A percentile compares a stretch with the other conserved stretches of the same genome.
phyloP scores from a whole-genome alignment of 139 green algal species.

The Tetraselmis chui region DNA sequence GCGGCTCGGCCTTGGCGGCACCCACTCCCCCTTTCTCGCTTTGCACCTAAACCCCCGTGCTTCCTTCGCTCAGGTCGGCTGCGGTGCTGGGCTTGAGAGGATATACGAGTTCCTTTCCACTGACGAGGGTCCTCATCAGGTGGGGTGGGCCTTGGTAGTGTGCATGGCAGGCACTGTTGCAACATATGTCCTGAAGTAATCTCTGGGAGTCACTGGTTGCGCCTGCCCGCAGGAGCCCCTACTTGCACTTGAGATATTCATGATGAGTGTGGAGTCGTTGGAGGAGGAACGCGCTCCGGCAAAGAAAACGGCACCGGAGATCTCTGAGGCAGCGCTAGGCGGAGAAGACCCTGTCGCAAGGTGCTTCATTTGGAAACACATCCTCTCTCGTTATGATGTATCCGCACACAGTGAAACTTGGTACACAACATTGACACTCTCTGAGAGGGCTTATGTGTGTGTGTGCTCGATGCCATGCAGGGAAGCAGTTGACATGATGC shows the following conservation, averaged over 20 bases:
- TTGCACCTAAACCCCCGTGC: too few relatives aligned
- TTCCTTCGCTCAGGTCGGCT: conserved; percentile 52
- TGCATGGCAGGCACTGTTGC: too few relatives aligned
- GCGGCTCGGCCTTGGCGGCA: too few relatives aligned
- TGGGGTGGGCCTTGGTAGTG: too few relatives aligned
- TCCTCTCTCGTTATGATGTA: not conserved
- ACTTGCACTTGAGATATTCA: not conserved
- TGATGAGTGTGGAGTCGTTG: not conserved
- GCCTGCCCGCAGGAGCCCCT: not conserved
- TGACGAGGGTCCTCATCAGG: conserved; percentile 42
- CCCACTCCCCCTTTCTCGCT: too few relatives aligned
- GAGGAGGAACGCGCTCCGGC: not conserved
- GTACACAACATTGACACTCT: not conserved
- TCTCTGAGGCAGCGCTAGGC: conserved; percentile 51
- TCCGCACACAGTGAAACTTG: not conserved
- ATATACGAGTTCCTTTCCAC: conserved; percentile 87
- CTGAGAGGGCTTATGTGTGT: not conserved
- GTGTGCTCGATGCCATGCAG: conserved; percentile 9
- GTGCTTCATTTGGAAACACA: not conserved
- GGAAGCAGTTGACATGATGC: conserved; percentile 85
- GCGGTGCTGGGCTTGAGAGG: conserved; percentile 72
- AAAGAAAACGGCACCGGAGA: conserved; percentile 5
- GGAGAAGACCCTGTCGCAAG: conserved; percentile 46
- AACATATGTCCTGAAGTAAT: too few relatives aligned
- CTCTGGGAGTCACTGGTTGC: not conserved